These are phyloP conservation scores for Paulownia fortunei DNA, from an alignment of 257 asterid genomes.

Conservation along the genomic window DNA sequence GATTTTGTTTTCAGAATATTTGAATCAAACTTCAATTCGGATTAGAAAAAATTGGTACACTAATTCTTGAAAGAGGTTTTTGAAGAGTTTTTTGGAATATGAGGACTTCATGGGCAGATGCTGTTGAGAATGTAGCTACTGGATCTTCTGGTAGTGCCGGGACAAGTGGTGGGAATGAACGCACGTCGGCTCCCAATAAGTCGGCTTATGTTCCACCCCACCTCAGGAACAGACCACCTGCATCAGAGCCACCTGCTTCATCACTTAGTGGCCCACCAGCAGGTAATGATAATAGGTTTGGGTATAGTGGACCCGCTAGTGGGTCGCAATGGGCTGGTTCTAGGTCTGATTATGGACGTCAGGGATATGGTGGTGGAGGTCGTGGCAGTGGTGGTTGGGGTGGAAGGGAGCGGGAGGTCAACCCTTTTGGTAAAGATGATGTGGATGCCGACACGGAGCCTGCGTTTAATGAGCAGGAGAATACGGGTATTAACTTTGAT, in stretches of 20 bases:
- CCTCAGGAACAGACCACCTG: constrained; percentile 66
- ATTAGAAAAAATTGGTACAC: too few relatives aligned
- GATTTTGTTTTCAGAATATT: too few relatives aligned
- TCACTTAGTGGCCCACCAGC: constrained; percentile 59
- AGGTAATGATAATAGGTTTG: constrained; percentile 59
- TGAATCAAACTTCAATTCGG: too few relatives aligned
- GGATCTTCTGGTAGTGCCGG: constrained; percentile 57
- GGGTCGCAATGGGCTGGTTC: constrained; percentile 65
- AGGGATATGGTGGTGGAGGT: constrained; percentile 56
- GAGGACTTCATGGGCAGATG: constrained; percentile 91
- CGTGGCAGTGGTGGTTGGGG: constrained; percentile 58
- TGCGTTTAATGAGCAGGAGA: constrained; percentile 68
- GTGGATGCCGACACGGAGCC: constrained; percentile 48
- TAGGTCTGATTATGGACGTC: constrained; percentile 64
- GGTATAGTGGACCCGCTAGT: constrained; percentile 53
- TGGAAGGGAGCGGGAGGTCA: constrained; percentile 70
- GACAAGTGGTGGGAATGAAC: constrained; percentile 45
- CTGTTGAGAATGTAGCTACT: constrained; percentile 61
- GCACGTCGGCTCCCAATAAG: constrained; percentile 55
- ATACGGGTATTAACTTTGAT: constrained; percentile 82
- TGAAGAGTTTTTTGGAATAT: too few relatives aligned
- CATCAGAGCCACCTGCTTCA: constrained; percentile 59
- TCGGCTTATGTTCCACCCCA: constrained; percentile 85
- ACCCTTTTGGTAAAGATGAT: constrained; percentile 76
- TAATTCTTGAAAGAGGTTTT: too few relatives aligned